These are phyloP conservation scores for Phytophthora multivora DNA, from an alignment of 352 stramenopile genomes.

Conservation along the genomic window DNA sequence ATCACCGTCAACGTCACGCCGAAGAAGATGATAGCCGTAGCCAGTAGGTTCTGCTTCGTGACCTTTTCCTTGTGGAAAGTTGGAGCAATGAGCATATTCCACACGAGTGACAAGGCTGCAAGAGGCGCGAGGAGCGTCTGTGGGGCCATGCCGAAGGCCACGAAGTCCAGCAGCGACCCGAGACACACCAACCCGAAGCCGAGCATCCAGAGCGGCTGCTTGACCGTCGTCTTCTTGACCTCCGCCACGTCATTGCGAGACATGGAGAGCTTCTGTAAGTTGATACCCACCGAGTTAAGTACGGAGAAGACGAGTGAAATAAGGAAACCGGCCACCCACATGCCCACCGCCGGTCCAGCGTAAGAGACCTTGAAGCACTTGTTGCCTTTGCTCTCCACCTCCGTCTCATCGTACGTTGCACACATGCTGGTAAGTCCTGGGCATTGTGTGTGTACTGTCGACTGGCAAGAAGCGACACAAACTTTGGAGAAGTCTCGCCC, in stretches of 20 bases:
- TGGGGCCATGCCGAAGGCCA: slow-evolving; percentile 91
- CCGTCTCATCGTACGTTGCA: slow-evolving; percentile 32
- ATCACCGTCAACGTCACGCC: slow-evolving; percentile 90
- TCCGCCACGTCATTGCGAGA: slow-evolving; percentile 65
- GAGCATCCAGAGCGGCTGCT: slow-evolving; percentile 90
- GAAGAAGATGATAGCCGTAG: slow-evolving; percentile 88
- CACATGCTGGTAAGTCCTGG: slow-evolving; percentile 70
- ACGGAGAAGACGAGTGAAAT: slow-evolving; percentile 90
- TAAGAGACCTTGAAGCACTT: slow-evolving; percentile 87
- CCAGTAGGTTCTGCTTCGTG: slow-evolving; percentile 78
- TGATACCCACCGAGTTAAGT: slow-evolving; percentile 91
- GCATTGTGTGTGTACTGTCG: slow-evolving; percentile 63
- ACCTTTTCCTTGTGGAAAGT: slow-evolving; percentile 91
- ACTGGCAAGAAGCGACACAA: slow-evolving; percentile 66
- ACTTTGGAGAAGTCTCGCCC: slow-evolving; percentile 68
- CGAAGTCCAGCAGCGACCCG: slow-evolving; percentile 89
- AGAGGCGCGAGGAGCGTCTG: slow-evolving; percentile 90
- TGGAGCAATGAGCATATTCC: slow-evolving; percentile 92
- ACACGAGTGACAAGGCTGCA: slow-evolving; percentile 89
- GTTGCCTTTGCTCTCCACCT: slow-evolving; percentile 68
- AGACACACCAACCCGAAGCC: slow-evolving; percentile 84
- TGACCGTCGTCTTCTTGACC: slow-evolving; percentile 77
- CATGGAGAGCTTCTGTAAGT: slow-evolving; percentile 92
- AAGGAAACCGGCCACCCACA: slow-evolving; percentile 88
- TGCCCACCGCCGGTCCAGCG: slow-evolving; percentile 67